These are phyloP conservation scores for Rosa multiflora DNA, from an alignment of 306 rosid species.

Conservation along the genomic window DNA sequence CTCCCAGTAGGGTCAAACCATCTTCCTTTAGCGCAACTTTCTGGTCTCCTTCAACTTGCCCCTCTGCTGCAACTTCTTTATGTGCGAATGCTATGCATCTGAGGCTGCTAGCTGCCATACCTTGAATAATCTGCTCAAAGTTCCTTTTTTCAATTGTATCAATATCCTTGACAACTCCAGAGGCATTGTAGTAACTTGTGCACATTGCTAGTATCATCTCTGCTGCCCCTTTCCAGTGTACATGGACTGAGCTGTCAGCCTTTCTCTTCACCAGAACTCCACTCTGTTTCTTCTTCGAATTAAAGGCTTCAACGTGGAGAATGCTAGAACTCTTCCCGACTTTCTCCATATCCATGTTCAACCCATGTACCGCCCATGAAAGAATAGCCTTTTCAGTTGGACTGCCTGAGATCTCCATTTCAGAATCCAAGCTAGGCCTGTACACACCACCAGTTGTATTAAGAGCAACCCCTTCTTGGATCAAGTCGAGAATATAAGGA, in stretches of 20 bases:
- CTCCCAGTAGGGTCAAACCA: slow-evolving; percentile 28
- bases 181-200: slow-evolving; percentile 27
- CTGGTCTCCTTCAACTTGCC: not conserved
- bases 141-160: not conserved
- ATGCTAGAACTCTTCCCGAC: slow-evolving; percentile 6
- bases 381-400: slow-evolving; percentile 66
- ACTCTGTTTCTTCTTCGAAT: slow-evolving; percentile 45
- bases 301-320: slow-evolving; percentile 39
- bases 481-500: not conserved
- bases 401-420: slow-evolving; percentile 39
- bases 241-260: slow-evolving; percentile 24
- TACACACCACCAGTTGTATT: slow-evolving; percentile 52
- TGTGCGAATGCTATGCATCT: slow-evolving; percentile 46
- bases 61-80: not conserved
- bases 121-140: slow-evolving; percentile 34
- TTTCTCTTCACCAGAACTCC: slow-evolving; percentile 31
- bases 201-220: slow-evolving; percentile 45
- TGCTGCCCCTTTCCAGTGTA: slow-evolving; percentile 58
- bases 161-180: slow-evolving; percentile 22
- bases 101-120: slow-evolving; percentile 41
- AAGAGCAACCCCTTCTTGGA: slow-evolving; percentile 39
- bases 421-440: slow-evolving; percentile 17
- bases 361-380: slow-evolving; percentile 38
- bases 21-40: slow-evolving; percentile 15
- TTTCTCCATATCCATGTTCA: slow-evolving; percentile 36